phyloP scores from a whole-genome alignment of 139 green algal species.

The Parachlorella kessleri region DNA sequence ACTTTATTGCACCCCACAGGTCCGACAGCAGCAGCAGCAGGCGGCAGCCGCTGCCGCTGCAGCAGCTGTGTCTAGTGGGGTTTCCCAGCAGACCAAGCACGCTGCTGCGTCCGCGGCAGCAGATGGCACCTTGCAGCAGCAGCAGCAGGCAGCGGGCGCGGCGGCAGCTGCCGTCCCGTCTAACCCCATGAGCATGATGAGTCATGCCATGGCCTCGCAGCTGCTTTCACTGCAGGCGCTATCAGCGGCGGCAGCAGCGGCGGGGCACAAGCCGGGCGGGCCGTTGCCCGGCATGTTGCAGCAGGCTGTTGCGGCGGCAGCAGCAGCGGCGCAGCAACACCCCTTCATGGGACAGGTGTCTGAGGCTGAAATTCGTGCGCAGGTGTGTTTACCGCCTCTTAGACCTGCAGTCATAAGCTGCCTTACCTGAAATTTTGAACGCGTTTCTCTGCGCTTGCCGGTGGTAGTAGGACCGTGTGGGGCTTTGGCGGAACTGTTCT shows the following conservation, averaged over 20 bases:
- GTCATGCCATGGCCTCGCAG: constrained; percentile 39
- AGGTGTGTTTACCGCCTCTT: neutral
- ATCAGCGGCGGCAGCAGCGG: constrained; percentile 9
- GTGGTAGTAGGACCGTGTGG: too few relatives aligned
- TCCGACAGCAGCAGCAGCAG: constrained; percentile 8
- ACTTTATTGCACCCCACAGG: neutral
- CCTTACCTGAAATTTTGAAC: neutral
- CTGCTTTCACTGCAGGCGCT: constrained; percentile 29
- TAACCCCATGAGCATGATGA: constrained; percentile 41
- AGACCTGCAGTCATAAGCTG: neutral
- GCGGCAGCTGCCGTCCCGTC: neutral
- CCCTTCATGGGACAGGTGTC: constrained; percentile 2
- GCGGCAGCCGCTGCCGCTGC: neutral
- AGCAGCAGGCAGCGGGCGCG: neutral
- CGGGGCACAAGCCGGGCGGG: neutral
- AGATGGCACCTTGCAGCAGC: neutral
- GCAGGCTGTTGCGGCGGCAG: constrained; percentile 8
- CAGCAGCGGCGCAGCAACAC: constrained; percentile 1
- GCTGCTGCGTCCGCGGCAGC: neutral
- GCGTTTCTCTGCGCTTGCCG: neutral
- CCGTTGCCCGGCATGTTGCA: neutral
- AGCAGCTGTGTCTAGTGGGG: constrained; percentile 1
- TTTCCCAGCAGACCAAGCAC: constrained; percentile 15
- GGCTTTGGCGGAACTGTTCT: too few relatives aligned
- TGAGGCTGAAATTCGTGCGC: constrained; percentile 29